A percentile compares a stretch with the other conserved stretches of the same genome.
Conservation (phyloP, 441 rosid species). For the Melastoma candidum region DNA sequence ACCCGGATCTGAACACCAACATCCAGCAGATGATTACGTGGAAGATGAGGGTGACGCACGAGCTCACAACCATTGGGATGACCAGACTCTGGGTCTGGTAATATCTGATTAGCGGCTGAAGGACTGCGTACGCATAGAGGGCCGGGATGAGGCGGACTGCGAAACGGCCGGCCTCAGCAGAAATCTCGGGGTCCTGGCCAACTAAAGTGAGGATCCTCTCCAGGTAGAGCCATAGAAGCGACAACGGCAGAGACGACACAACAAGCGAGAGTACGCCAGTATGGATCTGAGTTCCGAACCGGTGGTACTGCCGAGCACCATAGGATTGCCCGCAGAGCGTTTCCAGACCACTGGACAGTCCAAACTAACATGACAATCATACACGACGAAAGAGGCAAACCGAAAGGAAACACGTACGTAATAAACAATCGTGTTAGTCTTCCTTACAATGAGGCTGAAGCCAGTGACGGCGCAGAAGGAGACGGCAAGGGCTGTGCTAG, state of each 20-base stretch:
- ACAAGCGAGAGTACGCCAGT: too few relatives aligned
- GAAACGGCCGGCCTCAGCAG: conserved; percentile 23
- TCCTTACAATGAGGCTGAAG: conserved; percentile 31
- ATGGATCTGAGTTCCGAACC: too few relatives aligned
- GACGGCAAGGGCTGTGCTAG: conserved; percentile 49
- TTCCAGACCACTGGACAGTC: too few relatives aligned
- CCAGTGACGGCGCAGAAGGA: conserved; percentile 50
- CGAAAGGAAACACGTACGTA: too few relatives aligned
- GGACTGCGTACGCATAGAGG: conserved; percentile 21
- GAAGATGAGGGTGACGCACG: conserved; percentile 18
- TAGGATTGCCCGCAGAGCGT: too few relatives aligned
- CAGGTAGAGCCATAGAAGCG: conserved; percentile 24
- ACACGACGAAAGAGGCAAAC: too few relatives aligned
- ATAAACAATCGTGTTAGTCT: too few relatives aligned
- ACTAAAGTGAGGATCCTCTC: conserved; percentile 22
- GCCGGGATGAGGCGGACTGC: conserved; percentile 32
- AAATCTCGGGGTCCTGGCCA: conserved; percentile 27
- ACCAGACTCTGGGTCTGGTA: conserved; percentile 23
- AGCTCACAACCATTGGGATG: conserved; percentile 17
- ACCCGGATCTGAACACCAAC: conserved; percentile 17
- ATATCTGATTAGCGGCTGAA: conserved; percentile 29
- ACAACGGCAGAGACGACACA: conserved; percentile 8
- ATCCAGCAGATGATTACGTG: conserved; percentile 27
- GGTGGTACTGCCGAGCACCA: too few relatives aligned
- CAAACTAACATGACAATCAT: too few relatives aligned